Evolutionary conservation across 1,284 basidiomycete genomes (phyloP), one percentile per base, ranked within the genome.

Genomic region (Vanrija pseudolonga): DNA sequence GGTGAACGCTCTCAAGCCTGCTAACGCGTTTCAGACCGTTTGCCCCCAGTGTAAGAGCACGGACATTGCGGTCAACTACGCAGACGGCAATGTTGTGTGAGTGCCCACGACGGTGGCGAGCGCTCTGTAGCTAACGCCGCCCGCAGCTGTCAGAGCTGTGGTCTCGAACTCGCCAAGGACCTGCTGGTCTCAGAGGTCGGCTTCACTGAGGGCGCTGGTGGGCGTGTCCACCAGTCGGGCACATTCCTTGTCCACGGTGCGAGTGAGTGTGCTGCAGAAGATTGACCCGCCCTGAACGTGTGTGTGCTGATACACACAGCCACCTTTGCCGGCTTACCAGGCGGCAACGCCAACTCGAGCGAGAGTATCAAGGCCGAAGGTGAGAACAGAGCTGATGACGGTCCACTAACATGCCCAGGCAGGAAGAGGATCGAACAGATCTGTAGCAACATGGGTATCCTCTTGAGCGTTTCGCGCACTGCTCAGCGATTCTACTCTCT

Each of bases 171-270:
- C 14, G 93, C 97, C 74, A 90, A 97, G 77, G 94, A 91, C 68
- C 86, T 89, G 8, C 95, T 98, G 61, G 92, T 98, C 15, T 90
- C 88, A 62, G 85, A 97, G 72, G 85, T 98, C 57, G 87, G 87
- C 0, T 99, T 99, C 67, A 91, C 91, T 22, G 96, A 99, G 78
- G 90, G 89, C 9, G 84, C 88, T 7, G 84, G 84, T 44, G 96
- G 96, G 28, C 91, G 92, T 12, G 92, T 95, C 1, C 90, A 96
- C 79, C 93, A 97, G 0, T 90, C 95, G 70, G 96, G 96, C 18
- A 88, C 89, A 15, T 96, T 90, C 69, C 89, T 99, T 9, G 32
- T 9, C 32, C 32, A 4, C 2, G 32, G 32, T 32, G 32, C 32
- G 32, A 32, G 32, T 32, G 32, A 32, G 32, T 32, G 32, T 32